Evolutionary conservation across 257 asterid genomes (phyloP).

Genomic region (Nicotiana undulata): DNA sequence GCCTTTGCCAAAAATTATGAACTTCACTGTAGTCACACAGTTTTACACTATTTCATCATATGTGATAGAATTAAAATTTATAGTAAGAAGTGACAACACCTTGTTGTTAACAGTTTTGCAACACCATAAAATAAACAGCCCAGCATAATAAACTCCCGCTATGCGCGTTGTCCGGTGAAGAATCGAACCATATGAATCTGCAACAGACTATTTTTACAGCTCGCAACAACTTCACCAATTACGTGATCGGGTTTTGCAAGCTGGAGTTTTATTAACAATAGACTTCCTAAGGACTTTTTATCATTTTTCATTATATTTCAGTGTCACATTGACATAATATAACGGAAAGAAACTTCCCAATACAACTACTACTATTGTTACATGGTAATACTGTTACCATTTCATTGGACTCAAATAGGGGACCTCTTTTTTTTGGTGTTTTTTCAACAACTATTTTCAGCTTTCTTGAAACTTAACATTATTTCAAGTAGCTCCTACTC

Average conservation of each 20-base stretch:
- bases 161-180: accelerated
- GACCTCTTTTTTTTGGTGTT: constrained; percentile 2
- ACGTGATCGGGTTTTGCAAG: too few relatives aligned
- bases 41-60: background rate
- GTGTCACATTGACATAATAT: constrained; percentile 19
- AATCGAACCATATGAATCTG: accelerated
- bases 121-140: too few relatives aligned
- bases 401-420: background rate
- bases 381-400: background rate
- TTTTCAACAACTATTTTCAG: background rate
- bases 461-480: background rate
- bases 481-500: constrained; percentile 69
- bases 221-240: too few relatives aligned
- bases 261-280: too few relatives aligned
- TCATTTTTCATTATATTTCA: constrained; percentile 20
- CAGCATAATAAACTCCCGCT: too few relatives aligned
- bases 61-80: background rate
- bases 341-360: background rate
- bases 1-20: background rate
- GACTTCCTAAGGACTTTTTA: background rate
- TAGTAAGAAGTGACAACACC: background rate
- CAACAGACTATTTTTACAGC: accelerated
- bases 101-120: background rate
- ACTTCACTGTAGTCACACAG: background rate
- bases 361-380: constrained; percentile 11